phyloP scores from a whole-genome alignment of 2,329 filamentous ascomycete genomes.

The Fusarium proliferatum region DNA sequence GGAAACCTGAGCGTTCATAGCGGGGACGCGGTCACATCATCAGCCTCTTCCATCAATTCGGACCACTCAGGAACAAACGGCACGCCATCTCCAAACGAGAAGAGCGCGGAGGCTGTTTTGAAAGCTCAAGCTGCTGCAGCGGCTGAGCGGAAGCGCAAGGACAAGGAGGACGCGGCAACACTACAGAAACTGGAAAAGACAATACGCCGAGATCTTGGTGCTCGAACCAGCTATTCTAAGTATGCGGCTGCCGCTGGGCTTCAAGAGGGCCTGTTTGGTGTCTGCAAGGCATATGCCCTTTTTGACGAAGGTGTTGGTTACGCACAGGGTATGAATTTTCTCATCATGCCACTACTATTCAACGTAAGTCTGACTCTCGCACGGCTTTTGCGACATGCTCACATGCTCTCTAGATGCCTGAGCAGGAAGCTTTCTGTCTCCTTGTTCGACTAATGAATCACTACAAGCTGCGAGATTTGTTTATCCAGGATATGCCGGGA shows the following conservation, averaged over 20 bases:
- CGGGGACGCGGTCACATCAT: conserved; percentile 75
- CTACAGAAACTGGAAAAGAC: conserved; percentile 88
- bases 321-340: conserved; percentile 98
- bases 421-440: conserved; percentile 95
- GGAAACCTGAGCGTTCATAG: conserved; percentile 69
- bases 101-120: conserved; percentile 70
- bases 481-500: conserved; percentile 95
- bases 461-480: conserved; percentile 91
- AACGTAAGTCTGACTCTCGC: conserved; percentile 70
- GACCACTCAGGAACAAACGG: conserved; percentile 74
- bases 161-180: conserved; percentile 79
- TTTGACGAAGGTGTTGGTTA: conserved; percentile 96
- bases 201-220: conserved; percentile 90
- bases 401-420: conserved; percentile 76
- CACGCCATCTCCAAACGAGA: conserved; percentile 69
- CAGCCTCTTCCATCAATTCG: conserved; percentile 86
- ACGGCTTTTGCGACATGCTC: not conserved
- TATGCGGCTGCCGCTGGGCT: conserved; percentile 91
- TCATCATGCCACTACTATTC: conserved; percentile 95
- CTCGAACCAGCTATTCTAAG: conserved; percentile 95
- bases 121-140: conserved; percentile 73
- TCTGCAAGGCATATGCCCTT: conserved; percentile 97
- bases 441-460: conserved; percentile 97
- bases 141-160: conserved; percentile 79
- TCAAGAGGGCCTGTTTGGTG: conserved; percentile 92